These are phyloP conservation scores for Naganishia sp. DNA, from an alignment of 1,284 basidiomycete species.

Conservation along the genomic window DNA sequence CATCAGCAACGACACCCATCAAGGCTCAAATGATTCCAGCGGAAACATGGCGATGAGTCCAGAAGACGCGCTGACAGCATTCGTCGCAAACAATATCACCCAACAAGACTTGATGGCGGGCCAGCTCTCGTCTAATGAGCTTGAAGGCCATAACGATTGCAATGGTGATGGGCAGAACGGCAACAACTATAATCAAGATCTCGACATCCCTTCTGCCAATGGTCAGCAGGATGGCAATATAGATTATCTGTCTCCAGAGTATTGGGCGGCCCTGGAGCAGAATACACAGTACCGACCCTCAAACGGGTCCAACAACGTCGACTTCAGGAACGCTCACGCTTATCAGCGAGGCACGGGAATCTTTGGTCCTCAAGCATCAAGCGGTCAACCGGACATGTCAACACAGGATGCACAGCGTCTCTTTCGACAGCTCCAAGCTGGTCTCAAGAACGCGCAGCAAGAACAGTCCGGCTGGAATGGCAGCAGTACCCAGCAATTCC, in stretches of 20 bases:
- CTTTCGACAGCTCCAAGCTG: slow-evolving; percentile 18
- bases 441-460: slow-evolving; percentile 2
- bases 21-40: not conserved
- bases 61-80: slow-evolving; percentile 5
- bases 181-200: not conserved
- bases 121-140: slow-evolving; percentile 2
- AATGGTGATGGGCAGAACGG: not conserved
- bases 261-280: slow-evolving; percentile 14
- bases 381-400: not conserved
- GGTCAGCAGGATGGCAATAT: not conserved
- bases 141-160: not conserved
- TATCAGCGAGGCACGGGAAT: not conserved
- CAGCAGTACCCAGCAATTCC: not conserved
- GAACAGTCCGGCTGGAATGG: slow-evolving; percentile 8
- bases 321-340: not conserved
- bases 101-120: slow-evolving; percentile 13
- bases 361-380: not conserved
- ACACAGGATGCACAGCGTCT: slow-evolving; percentile 18
- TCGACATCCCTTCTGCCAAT: not conserved
- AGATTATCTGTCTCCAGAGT: slow-evolving; percentile 13
- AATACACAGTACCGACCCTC: slow-evolving; percentile 9
- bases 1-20: not conserved
- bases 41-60: slow-evolving; percentile 17
- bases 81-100: slow-evolving; percentile 22
- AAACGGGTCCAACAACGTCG: not conserved